A percentile compares a stretch with the other conserved stretches of the same genome.
These are phyloP conservation scores for Linnemannia elongata DNA, from an alignment of 192 early-diverging fungal species.

Conservation along the genomic window DNA sequence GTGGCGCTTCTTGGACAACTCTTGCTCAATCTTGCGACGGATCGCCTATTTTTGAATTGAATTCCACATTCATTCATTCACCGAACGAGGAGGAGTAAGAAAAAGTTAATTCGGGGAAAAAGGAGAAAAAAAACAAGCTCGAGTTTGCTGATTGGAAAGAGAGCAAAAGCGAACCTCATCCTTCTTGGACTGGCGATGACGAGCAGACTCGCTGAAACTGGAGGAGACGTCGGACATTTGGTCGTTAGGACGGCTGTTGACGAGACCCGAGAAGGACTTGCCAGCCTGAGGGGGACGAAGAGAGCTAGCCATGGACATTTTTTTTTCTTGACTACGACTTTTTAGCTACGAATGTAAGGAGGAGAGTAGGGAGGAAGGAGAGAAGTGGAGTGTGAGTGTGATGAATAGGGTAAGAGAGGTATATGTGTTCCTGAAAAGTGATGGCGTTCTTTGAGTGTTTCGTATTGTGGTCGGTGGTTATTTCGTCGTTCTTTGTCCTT, in stretches of 20 bases:
- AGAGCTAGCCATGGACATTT: slow-evolving; percentile 57
- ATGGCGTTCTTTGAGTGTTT: background rate
- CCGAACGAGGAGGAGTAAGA: background rate
- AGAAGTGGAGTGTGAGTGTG: background rate
- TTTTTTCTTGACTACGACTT: slow-evolving; percentile 4
- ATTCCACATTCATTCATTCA: slow-evolving; percentile 10
- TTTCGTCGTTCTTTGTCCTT: background rate
- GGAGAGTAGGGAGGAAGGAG: background rate
- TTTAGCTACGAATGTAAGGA: background rate
- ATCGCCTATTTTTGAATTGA: slow-evolving; percentile 58
- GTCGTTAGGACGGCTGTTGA: slow-evolving; percentile 44
- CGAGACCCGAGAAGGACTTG: slow-evolving; percentile 42
- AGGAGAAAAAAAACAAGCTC: background rate
- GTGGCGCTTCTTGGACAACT: slow-evolving; percentile 73
- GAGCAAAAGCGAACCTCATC: slow-evolving; percentile 50
- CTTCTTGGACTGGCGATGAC: slow-evolving; percentile 60
- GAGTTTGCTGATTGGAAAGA: background rate
- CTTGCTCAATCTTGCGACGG: slow-evolving; percentile 81
- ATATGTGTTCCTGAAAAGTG: slow-evolving; percentile 3
- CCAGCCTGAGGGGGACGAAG: slow-evolving; percentile 57
- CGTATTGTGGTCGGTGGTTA: background rate
- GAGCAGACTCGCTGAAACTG: slow-evolving; percentile 57
- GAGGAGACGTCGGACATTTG: slow-evolving; percentile 60
- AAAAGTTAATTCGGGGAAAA: background rate
- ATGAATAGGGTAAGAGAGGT: background rate